Percentiles rank a stretch among this genome's conserved stretches.
Evolutionary conservation across 2,329 filamentous ascomycete genomes (phyloP).

Genomic region (Boeremia lycopersici): DNA sequence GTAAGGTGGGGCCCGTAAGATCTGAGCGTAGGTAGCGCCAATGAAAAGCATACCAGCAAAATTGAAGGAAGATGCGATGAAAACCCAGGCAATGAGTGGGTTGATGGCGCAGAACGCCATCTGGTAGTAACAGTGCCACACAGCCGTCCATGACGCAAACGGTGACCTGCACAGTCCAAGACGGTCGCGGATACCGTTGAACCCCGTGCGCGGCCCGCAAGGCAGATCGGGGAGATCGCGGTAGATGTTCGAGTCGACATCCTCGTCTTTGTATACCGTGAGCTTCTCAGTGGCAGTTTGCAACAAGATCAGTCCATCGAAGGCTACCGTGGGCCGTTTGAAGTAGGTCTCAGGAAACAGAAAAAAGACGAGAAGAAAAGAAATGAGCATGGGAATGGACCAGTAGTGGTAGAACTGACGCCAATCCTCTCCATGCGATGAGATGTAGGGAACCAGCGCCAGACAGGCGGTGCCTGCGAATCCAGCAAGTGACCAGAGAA

Average conservation of each 20-base stretch:
- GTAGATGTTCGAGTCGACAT: conserved; percentile 33
- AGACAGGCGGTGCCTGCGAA: conserved; percentile 33
- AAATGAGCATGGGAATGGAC: conserved; percentile 30
- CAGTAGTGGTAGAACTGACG: conserved; percentile 42
- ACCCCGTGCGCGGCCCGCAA: conserved; percentile 3
- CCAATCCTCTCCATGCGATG: conserved; percentile 38
- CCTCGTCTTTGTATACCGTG: conserved; percentile 44
- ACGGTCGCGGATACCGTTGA: conserved; percentile 18
- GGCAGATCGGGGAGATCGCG: conserved; percentile 31
- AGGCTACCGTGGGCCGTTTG: conserved; percentile 50
- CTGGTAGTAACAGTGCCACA: conserved; percentile 32
- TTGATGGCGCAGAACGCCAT: conserved; percentile 37
- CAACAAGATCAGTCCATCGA: conserved; percentile 49
- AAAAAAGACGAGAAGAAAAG: conserved; percentile 38
- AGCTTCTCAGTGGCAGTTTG: conserved; percentile 50
- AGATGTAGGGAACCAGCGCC: conserved; percentile 35
- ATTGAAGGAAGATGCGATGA: conserved; percentile 32
- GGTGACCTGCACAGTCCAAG: conserved; percentile 30
- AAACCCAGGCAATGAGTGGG: conserved; percentile 42
- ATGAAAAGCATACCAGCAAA: conserved; percentile 41
- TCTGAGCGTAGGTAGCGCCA: conserved; percentile 29
- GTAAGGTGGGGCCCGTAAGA: conserved; percentile 33
- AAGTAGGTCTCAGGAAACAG: conserved; percentile 51
- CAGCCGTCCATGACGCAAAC: conserved; percentile 34
- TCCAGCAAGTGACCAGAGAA: conserved; percentile 43